Percentiles rank a stretch among this genome's conserved stretches.
Evolutionary conservation across 345 rosid species (phyloP).

Genomic region (Theobroma cacao): DNA sequence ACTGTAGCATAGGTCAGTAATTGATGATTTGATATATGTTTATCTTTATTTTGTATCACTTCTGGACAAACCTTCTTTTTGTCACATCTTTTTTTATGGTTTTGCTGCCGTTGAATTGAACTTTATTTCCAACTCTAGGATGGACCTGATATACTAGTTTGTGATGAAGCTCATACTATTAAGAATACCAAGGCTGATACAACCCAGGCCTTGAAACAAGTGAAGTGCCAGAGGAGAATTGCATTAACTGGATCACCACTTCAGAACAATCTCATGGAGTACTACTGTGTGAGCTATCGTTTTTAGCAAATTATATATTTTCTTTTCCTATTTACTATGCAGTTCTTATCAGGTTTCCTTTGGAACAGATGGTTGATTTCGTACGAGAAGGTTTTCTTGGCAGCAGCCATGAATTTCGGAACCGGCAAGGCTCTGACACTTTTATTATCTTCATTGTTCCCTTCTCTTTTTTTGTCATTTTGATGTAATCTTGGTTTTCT

Average conservation of each 20-base stretch:
- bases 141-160: constrained; percentile 99
- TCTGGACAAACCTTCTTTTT: not conserved
- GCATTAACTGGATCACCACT: constrained; percentile 99
- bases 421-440: constrained; percentile 62
- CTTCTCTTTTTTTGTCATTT: constrained; percentile 9
- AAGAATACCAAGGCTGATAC: constrained; percentile 98
- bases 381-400: constrained; percentile 99
- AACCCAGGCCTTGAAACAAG: constrained; percentile 93
- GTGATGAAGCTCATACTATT: constrained; percentile 98
- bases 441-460: constrained; percentile 15
- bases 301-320: constrained; percentile 1
- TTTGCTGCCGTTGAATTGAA: constrained; percentile 5
- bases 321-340: not conserved
- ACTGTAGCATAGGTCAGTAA: not conserved
- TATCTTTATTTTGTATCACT: not conserved
- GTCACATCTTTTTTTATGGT: constrained; percentile 2
- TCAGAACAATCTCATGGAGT: constrained; percentile 99
- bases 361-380: constrained; percentile 98
- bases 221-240: constrained; percentile 96
- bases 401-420: constrained; percentile 97
- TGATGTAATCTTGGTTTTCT: constrained; percentile 19
- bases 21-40: not conserved
- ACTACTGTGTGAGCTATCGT: constrained; percentile 80
- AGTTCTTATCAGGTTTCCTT: constrained; percentile 18
- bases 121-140: constrained; percentile 52